Evolutionary conservation across 2,329 filamentous ascomycete species (phyloP).

Genomic region (Colletotrichum zoysiae): DNA sequence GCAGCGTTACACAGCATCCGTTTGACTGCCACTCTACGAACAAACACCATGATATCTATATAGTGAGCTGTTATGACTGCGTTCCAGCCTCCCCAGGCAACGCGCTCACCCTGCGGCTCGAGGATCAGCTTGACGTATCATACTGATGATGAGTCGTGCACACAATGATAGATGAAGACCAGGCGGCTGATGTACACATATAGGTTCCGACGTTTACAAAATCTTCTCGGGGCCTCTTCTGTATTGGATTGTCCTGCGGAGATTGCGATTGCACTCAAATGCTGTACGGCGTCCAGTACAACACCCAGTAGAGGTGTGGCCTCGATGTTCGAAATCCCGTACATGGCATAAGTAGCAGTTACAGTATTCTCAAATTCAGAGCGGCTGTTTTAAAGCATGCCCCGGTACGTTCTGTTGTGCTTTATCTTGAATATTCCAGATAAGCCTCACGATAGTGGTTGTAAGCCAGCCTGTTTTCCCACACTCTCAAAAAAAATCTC

Average conservation of each 20-base stretch:
- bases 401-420: neutral
- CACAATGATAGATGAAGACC: no score
- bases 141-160: neutral
- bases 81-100: no score
- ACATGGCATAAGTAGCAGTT: neutral
- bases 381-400: neutral
- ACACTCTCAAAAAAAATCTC: no score
- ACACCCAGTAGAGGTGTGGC: neutral
- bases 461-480: neutral
- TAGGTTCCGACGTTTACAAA: no score
- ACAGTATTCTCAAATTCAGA: no score
- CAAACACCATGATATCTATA: no score
- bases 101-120: no score
- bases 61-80: no score
- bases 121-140: neutral
- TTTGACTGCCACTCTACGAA: no score
- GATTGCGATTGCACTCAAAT: no score
- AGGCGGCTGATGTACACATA: neutral
- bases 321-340: neutral
- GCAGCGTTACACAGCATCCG: neutral
- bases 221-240: neutral
- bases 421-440: neutral
- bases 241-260: neutral
- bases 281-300: neutral
- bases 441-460: neutral